Evolutionary conservation across 805 yeast genomes (phyloP), one percentile per base, ranked within the genome.

Genomic region (Candida palmyrensis): DNA sequence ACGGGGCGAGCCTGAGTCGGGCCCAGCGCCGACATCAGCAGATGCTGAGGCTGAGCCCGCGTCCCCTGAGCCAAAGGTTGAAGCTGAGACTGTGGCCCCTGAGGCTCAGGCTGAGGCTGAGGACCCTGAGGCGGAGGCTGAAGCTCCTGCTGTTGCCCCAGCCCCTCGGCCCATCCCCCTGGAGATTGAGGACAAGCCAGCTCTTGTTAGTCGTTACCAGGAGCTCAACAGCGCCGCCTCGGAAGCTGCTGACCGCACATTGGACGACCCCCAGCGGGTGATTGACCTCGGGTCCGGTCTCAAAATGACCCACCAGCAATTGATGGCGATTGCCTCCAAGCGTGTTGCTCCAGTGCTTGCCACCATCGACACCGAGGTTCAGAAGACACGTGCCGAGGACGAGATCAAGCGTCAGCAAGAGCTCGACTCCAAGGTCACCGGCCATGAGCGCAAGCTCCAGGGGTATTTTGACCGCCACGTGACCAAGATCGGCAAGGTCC

Each of bases 291-390:
- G 81, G 35, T 66, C 71, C 28, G 79, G 79, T 13, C 61, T 74
- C 49, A 59, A 49, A 29, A 59, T 75, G 61, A 68, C 79, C 29
- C 77, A 75, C 43, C 68, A 67, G 35, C 77, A 74, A 50, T 66
- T 75, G 40, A 59, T 72, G 43, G 79, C 64, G 32, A 68, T 75
- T 47, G 80, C 80, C 15, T 69, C 71, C 25, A 60, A 59, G 41
- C 63, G 79, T 42, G 76, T 75, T 24, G 71, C 73, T 21, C 81
- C 81, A 4, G 68, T 74, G 24, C 57, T 75, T 47, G 62, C 67
- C 28, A 60, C 54, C 41, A 73, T 75, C 48, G 71, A 73, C 46
- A 70, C 65, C 18, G 68, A 70, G 39, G 80, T 73, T 29, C 55
- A 51, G 30, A 59, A 62, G 41, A 60, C 70, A 20, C 50, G 67